Percentiles rank a stretch among this genome's conserved stretches.
phyloP scores from a whole-genome alignment of 2,329 filamentous ascomycete genomes.

The Neonectria magnoliae region DNA sequence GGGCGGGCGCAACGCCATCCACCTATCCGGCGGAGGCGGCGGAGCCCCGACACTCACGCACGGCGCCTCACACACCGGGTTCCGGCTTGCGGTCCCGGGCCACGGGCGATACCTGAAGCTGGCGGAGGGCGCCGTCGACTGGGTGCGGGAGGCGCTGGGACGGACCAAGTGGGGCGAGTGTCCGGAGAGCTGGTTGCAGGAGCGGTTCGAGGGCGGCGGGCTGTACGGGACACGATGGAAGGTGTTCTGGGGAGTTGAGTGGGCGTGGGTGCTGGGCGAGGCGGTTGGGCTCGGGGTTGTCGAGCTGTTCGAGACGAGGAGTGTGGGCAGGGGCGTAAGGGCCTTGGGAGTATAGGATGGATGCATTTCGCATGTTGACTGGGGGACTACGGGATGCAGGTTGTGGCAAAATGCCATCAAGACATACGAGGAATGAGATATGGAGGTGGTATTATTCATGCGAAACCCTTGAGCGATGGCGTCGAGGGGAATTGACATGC shows the following conservation, averaged over 20 bases:
- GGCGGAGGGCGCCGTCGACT: conserved; percentile 67
- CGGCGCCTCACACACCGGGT: conserved; percentile 35
- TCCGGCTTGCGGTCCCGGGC: conserved; percentile 72
- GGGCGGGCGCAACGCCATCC: conserved; percentile 72
- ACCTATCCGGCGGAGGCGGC: conserved; percentile 69
- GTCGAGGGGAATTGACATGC: background rate
- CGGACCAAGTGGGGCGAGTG: conserved; percentile 71
- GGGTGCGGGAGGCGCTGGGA: conserved; percentile 67
- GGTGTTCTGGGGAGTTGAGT: conserved; percentile 73
- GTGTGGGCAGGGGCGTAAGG: conserved; percentile 74
- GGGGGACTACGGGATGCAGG: background rate
- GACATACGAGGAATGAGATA: background rate
- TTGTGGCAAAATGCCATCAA: background rate
- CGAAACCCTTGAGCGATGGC: background rate
- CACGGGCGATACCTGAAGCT: conserved; percentile 76
- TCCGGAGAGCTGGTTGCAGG: conserved; percentile 68
- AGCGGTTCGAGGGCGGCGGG: conserved; percentile 76
- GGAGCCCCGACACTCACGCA: conserved; percentile 47
- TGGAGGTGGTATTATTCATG: background rate
- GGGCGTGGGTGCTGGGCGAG: conserved; percentile 77
- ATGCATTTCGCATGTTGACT: background rate
- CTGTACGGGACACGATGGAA: conserved; percentile 65
- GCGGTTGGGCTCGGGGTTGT: conserved; percentile 75
- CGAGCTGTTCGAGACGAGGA: conserved; percentile 79
- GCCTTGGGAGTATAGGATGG: conserved; percentile 45